phyloP scores from a whole-genome alignment of 2,329 filamentous ascomycete genomes.

The Diaporthe amygdali region DNA sequence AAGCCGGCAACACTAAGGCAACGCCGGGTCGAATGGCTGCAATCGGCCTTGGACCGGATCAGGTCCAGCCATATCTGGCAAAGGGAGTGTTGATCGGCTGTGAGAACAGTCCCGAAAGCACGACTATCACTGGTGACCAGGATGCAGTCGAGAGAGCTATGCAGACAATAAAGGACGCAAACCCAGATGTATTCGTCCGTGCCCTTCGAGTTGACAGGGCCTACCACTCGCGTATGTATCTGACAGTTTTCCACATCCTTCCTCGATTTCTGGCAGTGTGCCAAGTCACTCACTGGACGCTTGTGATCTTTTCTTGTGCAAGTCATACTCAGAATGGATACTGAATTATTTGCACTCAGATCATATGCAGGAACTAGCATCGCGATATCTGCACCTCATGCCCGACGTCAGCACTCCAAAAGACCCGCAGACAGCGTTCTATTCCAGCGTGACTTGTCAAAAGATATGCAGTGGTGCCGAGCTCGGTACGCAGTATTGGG shows the following conservation, averaged over 20 bases:
- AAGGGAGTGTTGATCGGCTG: slow-evolving; percentile 2
- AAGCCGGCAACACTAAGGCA: background rate
- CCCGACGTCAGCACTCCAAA: slow-evolving; percentile 29
- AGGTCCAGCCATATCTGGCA: background rate
- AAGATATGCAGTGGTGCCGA: background rate
- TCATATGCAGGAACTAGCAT: background rate
- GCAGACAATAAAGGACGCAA: slow-evolving; percentile 27
- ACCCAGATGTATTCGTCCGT: slow-evolving; percentile 30
- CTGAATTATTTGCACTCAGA: slow-evolving; percentile 3
- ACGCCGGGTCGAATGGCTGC: slow-evolving; percentile 31
- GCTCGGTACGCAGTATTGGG: slow-evolving; percentile 33
- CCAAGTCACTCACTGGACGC: slow-evolving; percentile 28
- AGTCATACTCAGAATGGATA: slow-evolving; percentile 21
- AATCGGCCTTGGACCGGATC: slow-evolving; percentile 11
- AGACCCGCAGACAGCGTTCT: background rate
- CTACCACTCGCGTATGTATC: slow-evolving; percentile 38
- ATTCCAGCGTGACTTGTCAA: background rate
- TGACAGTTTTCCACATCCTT: slow-evolving; percentile 22
- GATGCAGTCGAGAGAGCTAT: slow-evolving; percentile 32
- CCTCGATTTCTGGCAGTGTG: slow-evolving; percentile 35
- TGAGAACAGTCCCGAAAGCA: slow-evolving; percentile 31
- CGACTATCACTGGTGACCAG: slow-evolving; percentile 39
- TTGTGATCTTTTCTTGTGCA: background rate
- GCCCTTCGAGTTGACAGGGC: slow-evolving; percentile 32
- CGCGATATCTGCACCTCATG: slow-evolving; percentile 15